Base-by-base conservation (phyloP, 306 rosid species). In the Crotalaria pallida region DNA sequence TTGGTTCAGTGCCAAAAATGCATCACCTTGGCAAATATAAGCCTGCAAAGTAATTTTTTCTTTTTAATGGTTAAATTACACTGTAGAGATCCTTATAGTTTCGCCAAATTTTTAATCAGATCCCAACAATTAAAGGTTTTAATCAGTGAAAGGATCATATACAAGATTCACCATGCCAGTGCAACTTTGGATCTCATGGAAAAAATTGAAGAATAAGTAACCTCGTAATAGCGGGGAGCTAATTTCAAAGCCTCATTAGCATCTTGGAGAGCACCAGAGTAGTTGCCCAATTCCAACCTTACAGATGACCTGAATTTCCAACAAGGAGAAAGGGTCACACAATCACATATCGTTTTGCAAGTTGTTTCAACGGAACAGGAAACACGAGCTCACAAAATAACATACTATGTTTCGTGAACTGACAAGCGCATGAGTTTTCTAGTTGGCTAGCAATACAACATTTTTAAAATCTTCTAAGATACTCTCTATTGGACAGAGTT, bases 11-110 rank as follows among this genome's bases (percentile, higher is more conserved):
- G 87, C 86, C 86, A 90, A 73, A 77, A 77, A 81, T 58, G 87
- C 90, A 77, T 90, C 96, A 16, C 98, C 98, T 80, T 79, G 86
- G 71, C 94, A 84, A 56, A 93, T 83, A 83, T 79, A 84, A 66
- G 89, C 97, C 98, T 90, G 90, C 76, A 85, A 65, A 79, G 38
- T 47, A 71, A 58, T 53, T 36, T 36, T 8, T n/a, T n/a, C 4
- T 27, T 0, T 7, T 7, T 7, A 9, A 9, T 7, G 3, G 43
- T 36, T 34, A 34, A 34, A 34, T 9, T 36, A 36, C 43, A 1
- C 3, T 36, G 0, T 10, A 36, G 11, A 9, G 11, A 9, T 36
- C 43, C 38, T 9, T 36, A 36, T 8, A 36, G 10, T 36, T 8
- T 10, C 12, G 11, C 9, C 43, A 36, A 36, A 36, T 1, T 7